A percentile compares a stretch with the other conserved stretches of the same genome.
Evolutionary conservation across 202 grass and related monocot genomes (phyloP).

Genomic region (Tripidium arundinaceum): DNA sequence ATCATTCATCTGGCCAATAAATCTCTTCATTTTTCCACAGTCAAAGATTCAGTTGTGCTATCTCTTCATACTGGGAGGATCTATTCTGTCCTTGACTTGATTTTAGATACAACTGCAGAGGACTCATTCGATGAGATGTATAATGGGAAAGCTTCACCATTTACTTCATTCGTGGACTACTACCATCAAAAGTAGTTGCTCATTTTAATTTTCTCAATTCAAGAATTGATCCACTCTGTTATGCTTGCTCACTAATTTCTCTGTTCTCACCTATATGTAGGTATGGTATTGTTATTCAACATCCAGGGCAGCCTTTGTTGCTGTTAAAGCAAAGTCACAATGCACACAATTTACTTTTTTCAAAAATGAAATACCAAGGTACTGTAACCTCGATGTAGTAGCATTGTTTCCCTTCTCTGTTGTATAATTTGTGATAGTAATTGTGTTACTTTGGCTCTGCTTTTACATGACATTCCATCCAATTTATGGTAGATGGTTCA

Average conservation of each 20-base stretch:
- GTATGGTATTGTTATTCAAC: conserved; percentile 75
- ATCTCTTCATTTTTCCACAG: conserved; percentile 39
- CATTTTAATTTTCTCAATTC: neutral
- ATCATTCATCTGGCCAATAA: conserved; percentile 79
- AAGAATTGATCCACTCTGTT: conserved; percentile 9
- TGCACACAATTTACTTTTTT: conserved; percentile 89
- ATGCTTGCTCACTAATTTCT: conserved; percentile 15
- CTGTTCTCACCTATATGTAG: conserved; percentile 40
- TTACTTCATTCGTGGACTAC: conserved; percentile 64
- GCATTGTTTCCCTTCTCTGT: neutral
- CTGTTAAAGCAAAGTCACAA: conserved; percentile 95
- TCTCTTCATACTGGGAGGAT: conserved; percentile 87
- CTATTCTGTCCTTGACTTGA: conserved; percentile 74
- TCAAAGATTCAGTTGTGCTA: conserved; percentile 76
- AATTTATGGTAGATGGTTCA: conserved; percentile 44
- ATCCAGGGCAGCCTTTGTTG: conserved; percentile 73
- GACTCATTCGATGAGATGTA: conserved; percentile 71
- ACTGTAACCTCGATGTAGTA: conserved; percentile 16
- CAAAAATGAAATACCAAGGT: conserved; percentile 58
- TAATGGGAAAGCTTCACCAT: conserved; percentile 50
- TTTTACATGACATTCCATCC: conserved; percentile 33
- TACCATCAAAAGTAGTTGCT: conserved; percentile 52
- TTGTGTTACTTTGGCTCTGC: conserved; percentile 15
- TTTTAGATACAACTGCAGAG: conserved; percentile 49
- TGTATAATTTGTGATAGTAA: neutral